A percentile compares a stretch with the other conserved stretches of the same genome.
Evolutionary conservation across 2,329 filamentous ascomycete genomes (phyloP).

Genomic region (Metarhizium guizhouense): DNA sequence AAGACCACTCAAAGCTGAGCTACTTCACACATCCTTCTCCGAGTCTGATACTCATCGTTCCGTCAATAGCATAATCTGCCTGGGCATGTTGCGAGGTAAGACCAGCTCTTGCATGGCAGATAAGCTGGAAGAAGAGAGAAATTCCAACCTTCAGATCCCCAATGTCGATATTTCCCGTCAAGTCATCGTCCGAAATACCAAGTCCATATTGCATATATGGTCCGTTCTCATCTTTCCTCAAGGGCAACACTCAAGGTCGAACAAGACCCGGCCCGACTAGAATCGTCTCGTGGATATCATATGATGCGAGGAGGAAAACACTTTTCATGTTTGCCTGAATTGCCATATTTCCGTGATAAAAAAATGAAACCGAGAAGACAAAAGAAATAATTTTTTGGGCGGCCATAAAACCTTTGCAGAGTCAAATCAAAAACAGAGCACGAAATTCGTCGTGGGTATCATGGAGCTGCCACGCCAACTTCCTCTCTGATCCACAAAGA

Average conservation of each 20-base stretch:
- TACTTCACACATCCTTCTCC: background rate
- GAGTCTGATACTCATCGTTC: background rate
- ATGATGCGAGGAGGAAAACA: background rate
- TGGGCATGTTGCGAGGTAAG: background rate
- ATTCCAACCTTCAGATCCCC: background rate
- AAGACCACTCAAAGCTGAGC: constrained; percentile 12
- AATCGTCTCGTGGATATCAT: background rate
- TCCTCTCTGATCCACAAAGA: constrained; percentile 13
- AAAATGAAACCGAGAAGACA: background rate
- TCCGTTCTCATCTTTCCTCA: background rate
- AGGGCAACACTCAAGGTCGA: background rate
- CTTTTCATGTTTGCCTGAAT: background rate
- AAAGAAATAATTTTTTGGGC: constrained; percentile 7
- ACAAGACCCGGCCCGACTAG: background rate
- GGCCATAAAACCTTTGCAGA: constrained; percentile 16
- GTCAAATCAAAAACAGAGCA: constrained; percentile 14
- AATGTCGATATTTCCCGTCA: constrained; percentile 1
- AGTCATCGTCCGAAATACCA: constrained; percentile 1
- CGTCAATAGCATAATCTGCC: background rate
- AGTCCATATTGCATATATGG: background rate
- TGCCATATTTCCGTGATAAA: background rate
- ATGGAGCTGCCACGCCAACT: constrained; percentile 32
- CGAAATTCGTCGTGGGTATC: constrained; percentile 30
- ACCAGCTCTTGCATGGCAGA: background rate
- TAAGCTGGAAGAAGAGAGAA: background rate